Base-by-base conservation (phyloP, 2,329 filamentous ascomycete species). In the Rhinocladiella similis region DNA sequence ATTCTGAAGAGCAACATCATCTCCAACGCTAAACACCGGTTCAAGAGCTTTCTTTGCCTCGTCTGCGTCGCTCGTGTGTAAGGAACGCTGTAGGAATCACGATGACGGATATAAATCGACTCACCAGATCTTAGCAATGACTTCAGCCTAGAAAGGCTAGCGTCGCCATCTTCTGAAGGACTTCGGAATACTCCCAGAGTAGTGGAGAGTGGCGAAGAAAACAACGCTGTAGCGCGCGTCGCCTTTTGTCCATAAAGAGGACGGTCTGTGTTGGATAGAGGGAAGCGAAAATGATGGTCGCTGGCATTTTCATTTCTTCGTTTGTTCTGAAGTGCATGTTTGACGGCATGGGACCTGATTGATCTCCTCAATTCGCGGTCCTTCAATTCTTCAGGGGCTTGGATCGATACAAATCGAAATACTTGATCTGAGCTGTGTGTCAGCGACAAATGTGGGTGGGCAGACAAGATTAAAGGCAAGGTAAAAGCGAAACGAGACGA, bases 1-100 rank as follows among this genome's bases (percentile, higher is more conserved):
- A 54, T 68, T 74, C 16, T 73, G 71, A n/a, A 76, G 66, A 1
- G 64, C 66, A 39, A 73, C 65, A n/a, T 72, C 68, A 5, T 76
- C 69, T 1, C 63, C 57, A 22, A 75, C 54, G 16, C 68, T 77
- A 7, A 76, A 73, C 0, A 74, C 66, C 10, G 74, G 72, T 41
- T 75, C 70, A 0, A 66, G 41, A n/a, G 66, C 64, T 42, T 66
- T 60, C 1, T 57, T 55, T 4, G 64, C 62, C 33, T 51, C 18
- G 20, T 56, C 53, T 56, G 13, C 2, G 16, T 7, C 18, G 14
- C 22, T 48, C 6, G 29, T 10, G 25, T 27, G 25, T 25, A 18
- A 38, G 38, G 25, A 45, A 18, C 43, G 53, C 13, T 36, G n/a
- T 38, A 16, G 12, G 20, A 35, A 22, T 41, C 47, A 27, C 25